phyloP scores from a whole-genome alignment of 1,284 basidiomycete species.

The Coriolopsis trogii region DNA sequence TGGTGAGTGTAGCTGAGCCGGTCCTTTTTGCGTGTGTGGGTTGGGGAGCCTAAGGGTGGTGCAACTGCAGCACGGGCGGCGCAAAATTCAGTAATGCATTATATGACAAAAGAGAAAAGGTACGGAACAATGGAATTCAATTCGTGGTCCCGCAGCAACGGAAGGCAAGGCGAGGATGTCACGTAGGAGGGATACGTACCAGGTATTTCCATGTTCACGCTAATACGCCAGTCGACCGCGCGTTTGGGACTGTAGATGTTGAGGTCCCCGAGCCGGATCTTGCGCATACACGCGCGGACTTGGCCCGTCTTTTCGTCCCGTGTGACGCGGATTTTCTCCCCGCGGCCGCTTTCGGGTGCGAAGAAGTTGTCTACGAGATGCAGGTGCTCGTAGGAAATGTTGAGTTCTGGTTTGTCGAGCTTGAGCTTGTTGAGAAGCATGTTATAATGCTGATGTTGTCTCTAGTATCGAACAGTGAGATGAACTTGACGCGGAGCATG shows the following conservation, averaged over 20 bases:
- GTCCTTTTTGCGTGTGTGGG: slow-evolving; percentile 80
- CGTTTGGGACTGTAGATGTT: slow-evolving; percentile 87
- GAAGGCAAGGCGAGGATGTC: slow-evolving; percentile 7
- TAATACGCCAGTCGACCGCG: slow-evolving; percentile 89
- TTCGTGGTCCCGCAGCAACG: too few relatives aligned
- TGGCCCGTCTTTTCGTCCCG: slow-evolving; percentile 74
- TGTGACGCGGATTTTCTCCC: slow-evolving; percentile 84
- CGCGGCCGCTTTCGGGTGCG: slow-evolving; percentile 45
- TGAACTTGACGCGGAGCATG: slow-evolving; percentile 4
- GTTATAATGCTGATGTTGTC: slow-evolving; percentile 89
- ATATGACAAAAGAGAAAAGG: background rate
- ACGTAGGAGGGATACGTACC: slow-evolving; percentile 45
- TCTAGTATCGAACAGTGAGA: slow-evolving; percentile 43
- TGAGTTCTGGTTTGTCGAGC: slow-evolving; percentile 36
- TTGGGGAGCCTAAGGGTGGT: slow-evolving; percentile 61
- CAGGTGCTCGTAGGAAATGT: slow-evolving; percentile 79
- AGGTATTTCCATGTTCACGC: slow-evolving; percentile 85
- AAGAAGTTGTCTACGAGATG: slow-evolving; percentile 88
- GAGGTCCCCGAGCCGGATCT: slow-evolving; percentile 85
- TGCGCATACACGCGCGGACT: slow-evolving; percentile 72
- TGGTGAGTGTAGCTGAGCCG: slow-evolving; percentile 93
- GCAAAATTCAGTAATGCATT: background rate
- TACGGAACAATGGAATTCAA: background rate
- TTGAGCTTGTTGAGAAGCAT: slow-evolving; percentile 80
- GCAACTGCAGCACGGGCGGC: slow-evolving; percentile 41